Evolutionary conservation across 352 stramenopile genomes (phyloP).

Genomic region (Bremia lactucae): DNA sequence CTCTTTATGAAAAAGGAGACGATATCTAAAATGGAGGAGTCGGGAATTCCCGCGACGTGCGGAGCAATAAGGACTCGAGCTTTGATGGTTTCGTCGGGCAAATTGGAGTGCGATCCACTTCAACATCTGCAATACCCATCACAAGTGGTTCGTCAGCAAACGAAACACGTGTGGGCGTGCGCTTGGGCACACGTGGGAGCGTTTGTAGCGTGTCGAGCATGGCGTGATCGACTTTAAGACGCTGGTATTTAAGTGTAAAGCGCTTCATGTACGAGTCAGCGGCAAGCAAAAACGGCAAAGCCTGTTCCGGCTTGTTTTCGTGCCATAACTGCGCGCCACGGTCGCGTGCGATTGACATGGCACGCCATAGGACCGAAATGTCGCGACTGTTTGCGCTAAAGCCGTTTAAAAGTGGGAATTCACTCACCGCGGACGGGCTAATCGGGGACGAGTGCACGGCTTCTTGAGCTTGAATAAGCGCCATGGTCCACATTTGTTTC

Average conservation of each 20-base stretch:
- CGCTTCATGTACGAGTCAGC: slow-evolving; percentile 85
- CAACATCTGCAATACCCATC: slow-evolving; percentile 58
- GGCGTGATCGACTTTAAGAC: slow-evolving; percentile 74
- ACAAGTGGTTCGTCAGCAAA: slow-evolving; percentile 56
- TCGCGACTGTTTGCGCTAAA: slow-evolving; percentile 58
- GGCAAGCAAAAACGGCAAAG: slow-evolving; percentile 63
- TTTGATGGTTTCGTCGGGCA: slow-evolving; percentile 65
- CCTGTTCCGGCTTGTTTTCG: slow-evolving; percentile 78
- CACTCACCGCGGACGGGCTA: slow-evolving; percentile 30
- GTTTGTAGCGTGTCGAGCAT: slow-evolving; percentile 63
- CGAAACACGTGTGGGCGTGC: slow-evolving; percentile 38
- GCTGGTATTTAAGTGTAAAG: slow-evolving; percentile 82
- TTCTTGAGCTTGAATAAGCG: slow-evolving; percentile 55
- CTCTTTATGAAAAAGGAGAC: too few relatives aligned
- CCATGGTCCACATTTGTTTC: slow-evolving; percentile 69
- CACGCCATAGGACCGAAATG: slow-evolving; percentile 70
- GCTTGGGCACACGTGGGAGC: slow-evolving; percentile 10
- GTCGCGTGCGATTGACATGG: slow-evolving; percentile 69
- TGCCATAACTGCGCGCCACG: slow-evolving; percentile 77
- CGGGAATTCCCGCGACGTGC: slow-evolving; percentile 75
- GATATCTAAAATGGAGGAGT: slow-evolving; percentile 60
- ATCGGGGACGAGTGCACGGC: slow-evolving; percentile 18
- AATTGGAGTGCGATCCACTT: slow-evolving; percentile 68
- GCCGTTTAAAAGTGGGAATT: slow-evolving; percentile 55
- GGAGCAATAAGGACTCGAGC: slow-evolving; percentile 73